Conservation (phyloP, 1,139 yeast genomes). For the Suhomyces anneliseae region DNA sequence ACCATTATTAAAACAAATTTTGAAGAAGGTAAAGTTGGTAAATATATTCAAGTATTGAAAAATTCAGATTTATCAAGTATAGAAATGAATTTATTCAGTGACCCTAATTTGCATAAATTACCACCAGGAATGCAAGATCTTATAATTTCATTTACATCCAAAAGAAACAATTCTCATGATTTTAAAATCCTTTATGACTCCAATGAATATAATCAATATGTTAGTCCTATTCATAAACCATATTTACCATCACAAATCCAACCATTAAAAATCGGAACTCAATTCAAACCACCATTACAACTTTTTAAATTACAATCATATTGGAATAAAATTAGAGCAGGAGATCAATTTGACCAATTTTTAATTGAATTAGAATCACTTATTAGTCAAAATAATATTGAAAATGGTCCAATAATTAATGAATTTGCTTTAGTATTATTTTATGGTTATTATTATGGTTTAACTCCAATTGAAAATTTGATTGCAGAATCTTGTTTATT, state of each 20-base stretch:
- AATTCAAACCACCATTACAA: constrained; percentile 37
- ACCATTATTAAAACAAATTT: not conserved
- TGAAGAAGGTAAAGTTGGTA: constrained; percentile 4
- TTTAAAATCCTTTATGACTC: constrained; percentile 29
- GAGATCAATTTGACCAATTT: constrained; percentile 37
- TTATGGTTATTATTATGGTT: constrained; percentile 60
- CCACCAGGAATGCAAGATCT: constrained; percentile 78
- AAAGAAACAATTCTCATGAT: constrained; percentile 30
- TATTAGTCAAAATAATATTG: constrained; percentile 24
- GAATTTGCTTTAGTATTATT: constrained; percentile 52
- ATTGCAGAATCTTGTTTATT: constrained; percentile 45
- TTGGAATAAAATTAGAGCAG: constrained; percentile 53
- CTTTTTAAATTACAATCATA: constrained; percentile 38
- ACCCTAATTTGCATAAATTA: constrained; percentile 44
- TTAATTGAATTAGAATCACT: constrained; percentile 31
- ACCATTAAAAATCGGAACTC: constrained; percentile 17
- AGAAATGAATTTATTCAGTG: constrained; percentile 40
- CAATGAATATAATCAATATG: constrained; percentile 28
- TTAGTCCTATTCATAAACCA: constrained; percentile 38
- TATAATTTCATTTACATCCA: constrained; percentile 50
- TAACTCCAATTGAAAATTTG: constrained; percentile 43
- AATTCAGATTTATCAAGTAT: constrained; percentile 32
- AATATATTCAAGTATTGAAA: constrained; percentile 30
- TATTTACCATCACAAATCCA: constrained; percentile 38
- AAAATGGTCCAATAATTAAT: constrained; percentile 24